Conservation (phyloP, 805 yeast species). For the Limtongia smithiae region DNA sequence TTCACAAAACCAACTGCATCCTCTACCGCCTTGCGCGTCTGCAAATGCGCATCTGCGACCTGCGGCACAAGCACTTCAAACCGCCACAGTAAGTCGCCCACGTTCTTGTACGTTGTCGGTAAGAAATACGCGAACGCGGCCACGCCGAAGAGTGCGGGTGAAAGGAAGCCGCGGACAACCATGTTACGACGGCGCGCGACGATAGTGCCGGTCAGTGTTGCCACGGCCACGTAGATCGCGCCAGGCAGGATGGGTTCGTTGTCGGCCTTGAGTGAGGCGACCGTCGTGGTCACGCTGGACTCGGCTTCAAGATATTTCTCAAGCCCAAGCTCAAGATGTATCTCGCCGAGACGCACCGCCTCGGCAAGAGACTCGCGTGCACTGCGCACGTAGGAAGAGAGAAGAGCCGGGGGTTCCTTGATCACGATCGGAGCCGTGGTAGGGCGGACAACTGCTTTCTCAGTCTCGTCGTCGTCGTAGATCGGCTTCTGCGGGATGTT, state of each 20-base stretch:
- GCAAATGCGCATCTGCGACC: constrained; percentile 59
- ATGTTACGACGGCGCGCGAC: constrained; percentile 64
- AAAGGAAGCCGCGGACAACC: constrained; percentile 46
- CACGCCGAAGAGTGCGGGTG: constrained; percentile 60
- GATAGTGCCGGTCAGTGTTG: constrained; percentile 68
- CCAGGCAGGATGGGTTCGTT: constrained; percentile 72
- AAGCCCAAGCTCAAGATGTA: constrained; percentile 46
- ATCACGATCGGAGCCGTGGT: constrained; percentile 19
- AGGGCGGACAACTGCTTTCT: constrained; percentile 4
- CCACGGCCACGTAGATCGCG: constrained; percentile 62
- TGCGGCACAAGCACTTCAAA: constrained; percentile 50
- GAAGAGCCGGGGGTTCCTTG: constrained; percentile 22
- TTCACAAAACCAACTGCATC: constrained; percentile 24
- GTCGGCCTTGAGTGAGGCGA: constrained; percentile 59
- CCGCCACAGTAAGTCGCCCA: constrained; percentile 54
- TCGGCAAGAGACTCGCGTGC: constrained; percentile 36
- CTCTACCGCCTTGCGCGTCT: constrained; percentile 46
- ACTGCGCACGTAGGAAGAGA: constrained; percentile 13
- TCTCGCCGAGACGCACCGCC: constrained; percentile 19
- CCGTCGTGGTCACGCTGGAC: constrained; percentile 57
- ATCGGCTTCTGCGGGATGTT: constrained; percentile 35
- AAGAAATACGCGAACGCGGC: constrained; percentile 65
- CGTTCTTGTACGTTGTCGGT: constrained; percentile 67
- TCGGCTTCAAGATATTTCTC: constrained; percentile 55
- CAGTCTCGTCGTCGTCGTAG: constrained; percentile 33